Percentiles rank a stretch among this genome's conserved stretches.
These are phyloP conservation scores for Rhizophagus clarus DNA, from an alignment of 192 early-diverging fungal species.

Conservation along the genomic window DNA sequence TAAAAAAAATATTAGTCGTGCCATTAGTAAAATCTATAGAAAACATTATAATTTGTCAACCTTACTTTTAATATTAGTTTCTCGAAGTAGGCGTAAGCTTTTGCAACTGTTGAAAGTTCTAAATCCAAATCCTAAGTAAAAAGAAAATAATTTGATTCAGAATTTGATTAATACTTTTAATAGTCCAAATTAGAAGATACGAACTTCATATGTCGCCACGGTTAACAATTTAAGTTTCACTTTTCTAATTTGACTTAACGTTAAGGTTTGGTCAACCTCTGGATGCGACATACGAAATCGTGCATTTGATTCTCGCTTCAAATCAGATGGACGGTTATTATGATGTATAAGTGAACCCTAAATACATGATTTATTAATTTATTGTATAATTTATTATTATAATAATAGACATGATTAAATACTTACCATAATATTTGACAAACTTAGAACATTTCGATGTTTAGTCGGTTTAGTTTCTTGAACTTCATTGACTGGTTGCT, in stretches of 20 bases:
- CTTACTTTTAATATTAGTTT: constrained; percentile 85
- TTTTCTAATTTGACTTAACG: constrained; percentile 85
- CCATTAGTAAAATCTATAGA: constrained; percentile 3
- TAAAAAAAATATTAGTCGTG: background rate
- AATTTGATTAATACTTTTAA: background rate
- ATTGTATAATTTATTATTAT: background rate
- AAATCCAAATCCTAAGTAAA: constrained; percentile 71
- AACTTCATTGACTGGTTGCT: constrained; percentile 75
- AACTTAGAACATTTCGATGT: constrained; percentile 70
- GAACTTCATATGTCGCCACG: constrained; percentile 37
- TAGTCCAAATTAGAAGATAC: background rate
- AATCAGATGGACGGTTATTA: constrained; percentile 70
- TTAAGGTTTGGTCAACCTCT: constrained; percentile 76
- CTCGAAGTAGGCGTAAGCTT: constrained; percentile 93
- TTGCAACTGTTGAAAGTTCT: constrained; percentile 88
- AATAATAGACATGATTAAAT: background rate
- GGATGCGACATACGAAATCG: constrained; percentile 81
- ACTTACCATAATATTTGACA: constrained; percentile 79
- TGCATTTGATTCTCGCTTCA: constrained; percentile 88
- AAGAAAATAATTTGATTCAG: background rate
- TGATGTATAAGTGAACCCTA: constrained; percentile 85
- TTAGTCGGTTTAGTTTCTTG: constrained; percentile 78
- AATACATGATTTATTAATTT: background rate
- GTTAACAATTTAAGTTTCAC: constrained; percentile 77
- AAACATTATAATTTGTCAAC: constrained; percentile 36